Evolutionary conservation across 768 basidiomycete genomes (phyloP).

Genomic region (Mrakia hoshinonis): DNA sequence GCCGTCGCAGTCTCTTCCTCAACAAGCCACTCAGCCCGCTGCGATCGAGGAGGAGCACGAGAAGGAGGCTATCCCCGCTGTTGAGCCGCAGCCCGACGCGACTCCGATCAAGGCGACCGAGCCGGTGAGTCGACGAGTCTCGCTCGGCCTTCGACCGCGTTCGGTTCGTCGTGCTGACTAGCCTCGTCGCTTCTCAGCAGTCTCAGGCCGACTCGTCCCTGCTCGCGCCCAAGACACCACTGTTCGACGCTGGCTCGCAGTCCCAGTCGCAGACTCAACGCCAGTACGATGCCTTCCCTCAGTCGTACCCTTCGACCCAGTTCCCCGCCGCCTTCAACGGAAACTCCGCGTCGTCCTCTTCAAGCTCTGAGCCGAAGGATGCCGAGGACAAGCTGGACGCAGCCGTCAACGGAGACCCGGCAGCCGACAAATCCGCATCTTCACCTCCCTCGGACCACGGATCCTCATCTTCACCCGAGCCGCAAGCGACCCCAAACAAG

Average conservation of each 20-base stretch:
- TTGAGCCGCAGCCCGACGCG: not conserved
- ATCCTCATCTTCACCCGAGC: not conserved
- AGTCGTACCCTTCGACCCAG: not conserved
- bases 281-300: not conserved
- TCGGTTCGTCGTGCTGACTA: not conserved
- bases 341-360: not conserved
- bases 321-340: not conserved
- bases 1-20: not conserved
- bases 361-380: not conserved
- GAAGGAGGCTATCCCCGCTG: not conserved
- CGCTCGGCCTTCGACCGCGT: not conserved
- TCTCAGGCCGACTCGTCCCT: not conserved
- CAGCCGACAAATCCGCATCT: not conserved
- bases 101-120: not conserved
- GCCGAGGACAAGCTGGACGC: not conserved
- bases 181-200: not conserved
- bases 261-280: not conserved
- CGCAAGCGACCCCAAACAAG: not conserved
- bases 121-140: not conserved
- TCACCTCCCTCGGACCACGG: conserved; percentile 9
- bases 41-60: not conserved
- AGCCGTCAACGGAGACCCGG: not conserved
- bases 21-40: not conserved
- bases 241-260: conserved; percentile 1
- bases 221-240: not conserved